Evolutionary conservation across 352 stramenopile genomes (phyloP).

Genomic region (Phytophthora kernoviae): DNA sequence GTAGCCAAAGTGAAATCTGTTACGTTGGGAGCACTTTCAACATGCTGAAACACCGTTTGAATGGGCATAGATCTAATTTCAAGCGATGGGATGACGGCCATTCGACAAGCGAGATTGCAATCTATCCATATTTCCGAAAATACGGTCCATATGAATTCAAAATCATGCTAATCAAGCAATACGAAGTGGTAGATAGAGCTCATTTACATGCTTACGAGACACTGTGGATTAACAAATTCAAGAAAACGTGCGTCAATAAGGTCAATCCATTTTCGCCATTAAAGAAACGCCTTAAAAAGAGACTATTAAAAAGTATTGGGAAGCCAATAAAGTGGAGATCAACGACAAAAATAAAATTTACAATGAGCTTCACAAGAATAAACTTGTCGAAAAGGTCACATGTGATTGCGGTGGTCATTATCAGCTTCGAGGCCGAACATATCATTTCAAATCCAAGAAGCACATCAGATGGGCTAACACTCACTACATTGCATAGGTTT

Average conservation of each 20-base stretch:
- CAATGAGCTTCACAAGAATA: constrained; percentile 5
- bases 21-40: constrained; percentile 2
- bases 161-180: constrained; percentile 9
- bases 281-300: background rate
- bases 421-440: background rate
- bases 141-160: constrained; percentile 3
- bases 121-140: constrained; percentile 11
- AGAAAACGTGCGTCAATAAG: constrained; percentile 7
- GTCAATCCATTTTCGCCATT: constrained; percentile 1
- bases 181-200: constrained; percentile 3
- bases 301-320: constrained; percentile 3
- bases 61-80: constrained; percentile 3
- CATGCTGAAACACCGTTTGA: constrained; percentile 4
- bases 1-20: constrained; percentile 8
- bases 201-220: constrained; percentile 4
- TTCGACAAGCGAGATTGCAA: constrained; percentile 3
- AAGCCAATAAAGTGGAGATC: no score
- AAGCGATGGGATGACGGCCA: constrained; percentile 3
- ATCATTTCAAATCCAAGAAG: constrained; percentile 9
- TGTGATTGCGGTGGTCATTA: constrained; percentile 5
- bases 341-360: constrained; percentile 6
- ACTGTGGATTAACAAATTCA: no score
- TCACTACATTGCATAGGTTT: no score
- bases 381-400: background rate
- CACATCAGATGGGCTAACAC: no score